These are phyloP conservation scores for Carex parvula DNA, from an alignment of 176 grass and related monocot species.

Conservation along the genomic window DNA sequence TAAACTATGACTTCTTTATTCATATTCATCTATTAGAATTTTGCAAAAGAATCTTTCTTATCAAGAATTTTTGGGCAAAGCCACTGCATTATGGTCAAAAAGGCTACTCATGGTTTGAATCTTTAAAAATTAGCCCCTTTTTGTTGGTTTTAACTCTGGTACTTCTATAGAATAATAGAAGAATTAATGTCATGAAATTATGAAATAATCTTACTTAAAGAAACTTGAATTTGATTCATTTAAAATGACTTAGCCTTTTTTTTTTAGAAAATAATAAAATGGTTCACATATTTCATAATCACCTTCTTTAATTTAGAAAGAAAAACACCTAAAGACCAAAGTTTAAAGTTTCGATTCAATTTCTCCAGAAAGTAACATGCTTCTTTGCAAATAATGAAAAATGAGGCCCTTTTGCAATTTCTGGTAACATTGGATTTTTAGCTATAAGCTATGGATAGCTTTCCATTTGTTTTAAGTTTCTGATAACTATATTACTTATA, in stretches of 20 bases:
- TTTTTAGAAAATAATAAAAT: background rate
- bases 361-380: background rate
- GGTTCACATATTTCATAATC: background rate
- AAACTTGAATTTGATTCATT: background rate
- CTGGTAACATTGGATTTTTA: background rate
- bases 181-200: background rate
- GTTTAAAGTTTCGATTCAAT: background rate
- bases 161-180: background rate
- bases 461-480: background rate
- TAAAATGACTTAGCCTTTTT: background rate
- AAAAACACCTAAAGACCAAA: background rate
- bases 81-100: background rate
- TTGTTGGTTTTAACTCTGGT: background rate
- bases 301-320: background rate
- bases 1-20: conserved; percentile 5
- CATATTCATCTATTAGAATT: background rate
- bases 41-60: conserved; percentile 4
- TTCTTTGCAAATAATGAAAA: background rate
- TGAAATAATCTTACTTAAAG: background rate
- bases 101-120: background rate
- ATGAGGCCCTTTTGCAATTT: background rate
- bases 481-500: conserved; percentile 1
- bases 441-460: background rate
- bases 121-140: background rate
- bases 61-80: background rate